Evolutionary conservation across 495 filamentous ascomycete species (phyloP).

Genomic region (Staphylotrichum tortipilum): DNA sequence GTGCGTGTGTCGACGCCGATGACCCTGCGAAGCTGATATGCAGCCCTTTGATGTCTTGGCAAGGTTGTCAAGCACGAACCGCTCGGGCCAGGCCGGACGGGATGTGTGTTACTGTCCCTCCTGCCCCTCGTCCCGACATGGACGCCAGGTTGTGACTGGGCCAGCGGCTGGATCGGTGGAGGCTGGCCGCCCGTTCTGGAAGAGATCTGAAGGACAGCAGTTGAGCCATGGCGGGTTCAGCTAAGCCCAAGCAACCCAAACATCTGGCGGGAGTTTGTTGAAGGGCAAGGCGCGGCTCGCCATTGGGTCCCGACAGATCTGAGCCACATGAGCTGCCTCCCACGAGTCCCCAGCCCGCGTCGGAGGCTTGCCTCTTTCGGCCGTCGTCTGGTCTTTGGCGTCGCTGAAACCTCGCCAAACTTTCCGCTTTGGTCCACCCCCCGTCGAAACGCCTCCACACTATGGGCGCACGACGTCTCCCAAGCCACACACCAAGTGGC

Average conservation of each 20-base stretch:
- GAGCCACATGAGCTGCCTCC: conserved; percentile 20
- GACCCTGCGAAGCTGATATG: conserved; percentile 21
- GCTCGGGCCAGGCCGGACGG: conserved; percentile 1
- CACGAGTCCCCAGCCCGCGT: too few relatives aligned
- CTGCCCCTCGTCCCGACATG: too few relatives aligned
- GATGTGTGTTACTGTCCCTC: too few relatives aligned
- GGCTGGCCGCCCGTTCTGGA: not conserved
- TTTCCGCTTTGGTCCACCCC: conserved; percentile 17
- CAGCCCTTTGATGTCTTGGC: conserved; percentile 10
- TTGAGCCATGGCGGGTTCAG: conserved; percentile 11
- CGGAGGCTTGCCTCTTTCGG: conserved; percentile 12
- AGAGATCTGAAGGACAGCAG: not conserved
- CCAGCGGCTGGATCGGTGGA: not conserved
- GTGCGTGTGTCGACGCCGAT: not conserved
- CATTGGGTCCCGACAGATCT: conserved; percentile 16
- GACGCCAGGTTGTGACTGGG: not conserved
- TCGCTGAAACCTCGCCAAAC: conserved; percentile 27
- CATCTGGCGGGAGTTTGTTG: not conserved
- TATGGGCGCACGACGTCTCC: not conserved
- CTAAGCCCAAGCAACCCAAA: conserved; percentile 10
- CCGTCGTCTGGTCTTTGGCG: conserved; percentile 13
- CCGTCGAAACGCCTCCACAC: conserved; percentile 5
- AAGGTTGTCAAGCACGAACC: not conserved
- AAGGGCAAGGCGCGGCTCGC: not conserved
- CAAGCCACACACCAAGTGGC: conserved; percentile 23